These are phyloP conservation scores for Epithemia pelagica DNA, from an alignment of 108 stramenopile species.

Conservation along the genomic window DNA sequence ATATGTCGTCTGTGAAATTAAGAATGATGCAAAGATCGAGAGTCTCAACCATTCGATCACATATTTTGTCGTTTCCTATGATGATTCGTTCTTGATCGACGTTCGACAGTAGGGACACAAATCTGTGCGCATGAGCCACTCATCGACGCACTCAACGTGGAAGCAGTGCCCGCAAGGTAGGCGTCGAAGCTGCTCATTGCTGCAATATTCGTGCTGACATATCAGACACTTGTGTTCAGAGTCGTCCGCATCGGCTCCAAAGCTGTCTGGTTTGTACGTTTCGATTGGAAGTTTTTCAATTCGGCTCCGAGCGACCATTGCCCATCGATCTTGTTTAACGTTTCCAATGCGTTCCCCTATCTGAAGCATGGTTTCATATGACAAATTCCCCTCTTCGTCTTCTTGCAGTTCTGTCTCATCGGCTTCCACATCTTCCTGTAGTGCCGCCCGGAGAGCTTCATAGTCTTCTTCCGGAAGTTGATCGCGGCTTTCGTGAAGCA, in stretches of 20 bases:
- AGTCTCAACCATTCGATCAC: no score
- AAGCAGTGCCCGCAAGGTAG: constrained; percentile 86
- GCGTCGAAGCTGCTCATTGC: constrained; percentile 51
- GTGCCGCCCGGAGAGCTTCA: constrained; percentile 63
- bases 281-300: constrained; percentile 50
- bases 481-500: constrained; percentile 51
- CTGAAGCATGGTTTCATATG: constrained; percentile 40
- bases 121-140: constrained; percentile 79
- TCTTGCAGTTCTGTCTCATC: constrained; percentile 2
- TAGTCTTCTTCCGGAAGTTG: constrained; percentile 74
- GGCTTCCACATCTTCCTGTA: constrained; percentile 44
- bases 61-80: no score
- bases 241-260: constrained; percentile 57
- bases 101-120: constrained; percentile 88
- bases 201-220: constrained; percentile 81
- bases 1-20: no score
- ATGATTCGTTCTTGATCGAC: constrained; percentile 40
- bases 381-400: constrained; percentile 7
- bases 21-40: no score
- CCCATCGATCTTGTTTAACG: constrained; percentile 85
- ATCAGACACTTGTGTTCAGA: constrained; percentile 78
- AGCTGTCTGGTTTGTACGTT: constrained; percentile 25
- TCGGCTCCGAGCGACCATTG: constrained; percentile 37
- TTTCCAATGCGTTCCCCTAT: constrained; percentile 77
- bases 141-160: constrained; percentile 84